Conservation (phyloP, 805 yeast species). For the Candida alai region DNA sequence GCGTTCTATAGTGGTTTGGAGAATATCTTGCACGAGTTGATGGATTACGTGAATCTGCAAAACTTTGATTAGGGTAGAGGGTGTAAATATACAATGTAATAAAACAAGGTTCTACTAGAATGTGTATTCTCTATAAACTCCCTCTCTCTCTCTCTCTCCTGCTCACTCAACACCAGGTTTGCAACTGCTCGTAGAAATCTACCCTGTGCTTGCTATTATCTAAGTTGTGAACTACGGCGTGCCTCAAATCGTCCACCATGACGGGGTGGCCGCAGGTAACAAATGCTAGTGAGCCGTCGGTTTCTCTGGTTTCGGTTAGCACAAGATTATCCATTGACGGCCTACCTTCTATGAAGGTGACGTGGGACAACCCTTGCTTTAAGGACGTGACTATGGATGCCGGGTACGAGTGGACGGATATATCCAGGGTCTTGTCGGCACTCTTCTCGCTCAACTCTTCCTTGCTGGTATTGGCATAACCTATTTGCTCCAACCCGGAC, state of each 20-base stretch:
- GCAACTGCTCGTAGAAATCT: conserved; percentile 73
- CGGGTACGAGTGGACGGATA: conserved; percentile 3
- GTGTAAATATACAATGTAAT: neutral
- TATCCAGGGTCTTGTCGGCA: conserved; percentile 7
- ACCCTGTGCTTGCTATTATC: conserved; percentile 44
- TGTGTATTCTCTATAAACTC: neutral
- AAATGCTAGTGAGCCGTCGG: conserved; percentile 47
- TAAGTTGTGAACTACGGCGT: conserved; percentile 41
- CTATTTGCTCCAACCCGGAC: conserved; percentile 5
- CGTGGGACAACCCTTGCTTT: conserved; percentile 21
- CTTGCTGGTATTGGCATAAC: neutral
- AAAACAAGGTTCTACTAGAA: conserved; percentile 1
- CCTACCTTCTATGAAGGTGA: conserved; percentile 43
- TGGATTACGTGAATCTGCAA: conserved; percentile 26
- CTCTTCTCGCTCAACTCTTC: neutral
- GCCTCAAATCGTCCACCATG: conserved; percentile 57
- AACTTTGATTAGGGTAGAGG: neutral
- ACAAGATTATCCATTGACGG: conserved; percentile 46
- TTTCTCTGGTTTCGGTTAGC: conserved; percentile 28
- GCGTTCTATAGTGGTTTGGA: conserved; percentile 41
- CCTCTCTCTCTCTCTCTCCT: neutral
- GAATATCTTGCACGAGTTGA: conserved; percentile 34
- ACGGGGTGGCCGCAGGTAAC: conserved; percentile 62
- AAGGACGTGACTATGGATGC: conserved; percentile 10
- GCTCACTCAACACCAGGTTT: conserved; percentile 50